Percentiles rank a stretch among this genome's conserved stretches.
Evolutionary conservation across 2,329 filamentous ascomycete species (phyloP).

Genomic region (Elsinoe ampelina): DNA sequence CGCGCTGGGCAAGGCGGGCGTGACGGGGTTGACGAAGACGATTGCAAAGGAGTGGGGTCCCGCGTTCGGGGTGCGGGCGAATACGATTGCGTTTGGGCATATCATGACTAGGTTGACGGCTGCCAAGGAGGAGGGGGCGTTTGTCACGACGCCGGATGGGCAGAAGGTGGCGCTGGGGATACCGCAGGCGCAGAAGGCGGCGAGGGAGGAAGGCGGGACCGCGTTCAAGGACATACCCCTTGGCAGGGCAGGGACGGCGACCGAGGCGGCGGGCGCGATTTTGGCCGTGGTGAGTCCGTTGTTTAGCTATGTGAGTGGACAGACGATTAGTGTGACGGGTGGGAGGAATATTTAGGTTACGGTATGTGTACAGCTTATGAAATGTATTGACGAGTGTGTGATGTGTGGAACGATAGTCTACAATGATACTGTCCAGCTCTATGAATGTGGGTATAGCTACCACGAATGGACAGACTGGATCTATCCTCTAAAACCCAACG

Average conservation of each 20-base stretch:
- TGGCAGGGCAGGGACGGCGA: conserved; percentile 63
- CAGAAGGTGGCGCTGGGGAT: conserved; percentile 68
- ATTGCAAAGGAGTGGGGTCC: conserved; percentile 90
- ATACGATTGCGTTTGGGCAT: conserved; percentile 76
- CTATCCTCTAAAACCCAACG: background rate
- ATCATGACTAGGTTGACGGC: conserved; percentile 73
- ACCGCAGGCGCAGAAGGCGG: conserved; percentile 49
- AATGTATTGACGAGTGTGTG: background rate
- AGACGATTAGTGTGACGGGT: conserved; percentile 80
- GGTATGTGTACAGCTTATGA: background rate
- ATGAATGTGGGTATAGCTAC: background rate
- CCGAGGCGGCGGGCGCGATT: conserved; percentile 70
- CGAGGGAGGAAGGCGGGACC: conserved; percentile 33
- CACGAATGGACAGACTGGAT: background rate
- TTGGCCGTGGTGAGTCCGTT: conserved; percentile 71
- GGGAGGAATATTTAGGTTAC: conserved; percentile 51
- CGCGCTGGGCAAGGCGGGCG: conserved; percentile 72
- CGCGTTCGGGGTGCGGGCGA: conserved; percentile 68
- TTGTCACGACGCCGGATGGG: conserved; percentile 66
- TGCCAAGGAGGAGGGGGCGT: conserved; percentile 75
- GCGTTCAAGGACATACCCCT: conserved; percentile 60
- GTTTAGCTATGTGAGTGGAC: conserved; percentile 76
- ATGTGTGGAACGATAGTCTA: background rate
- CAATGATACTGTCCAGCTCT: background rate
- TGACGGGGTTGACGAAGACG: conserved; percentile 75